A percentile compares a stretch with the other conserved stretches of the same genome.
Conservation (phyloP, 306 rosid genomes). For the Canavalia ensiformis region DNA sequence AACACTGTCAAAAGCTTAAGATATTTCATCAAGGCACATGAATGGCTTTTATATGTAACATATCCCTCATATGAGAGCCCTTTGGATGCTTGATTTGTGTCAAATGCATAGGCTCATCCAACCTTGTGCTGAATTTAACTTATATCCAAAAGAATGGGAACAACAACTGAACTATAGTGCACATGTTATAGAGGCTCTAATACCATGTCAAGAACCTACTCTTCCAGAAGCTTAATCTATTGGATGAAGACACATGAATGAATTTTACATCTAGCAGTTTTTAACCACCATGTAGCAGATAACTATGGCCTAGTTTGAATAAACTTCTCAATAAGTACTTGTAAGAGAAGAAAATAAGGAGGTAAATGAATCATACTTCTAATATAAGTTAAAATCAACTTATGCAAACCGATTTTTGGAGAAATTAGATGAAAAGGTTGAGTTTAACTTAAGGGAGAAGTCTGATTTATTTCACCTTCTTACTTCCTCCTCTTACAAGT, state of each 20-base stretch:
- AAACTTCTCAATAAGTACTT: too few relatives aligned
- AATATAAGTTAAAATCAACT: too few relatives aligned
- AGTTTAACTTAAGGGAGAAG: too few relatives aligned
- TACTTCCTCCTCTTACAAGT: too few relatives aligned
- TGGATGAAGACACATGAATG: not conserved
- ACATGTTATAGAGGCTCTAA: conserved; percentile 16
- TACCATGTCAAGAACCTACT: conserved; percentile 17
- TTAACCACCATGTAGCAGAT: not conserved
- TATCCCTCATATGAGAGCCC: not conserved
- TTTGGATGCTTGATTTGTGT: not conserved
- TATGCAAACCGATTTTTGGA: too few relatives aligned
- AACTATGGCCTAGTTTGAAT: too few relatives aligned
- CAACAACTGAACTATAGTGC: not conserved
- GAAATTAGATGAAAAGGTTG: too few relatives aligned
- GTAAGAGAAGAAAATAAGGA: too few relatives aligned
- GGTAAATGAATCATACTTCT: too few relatives aligned
- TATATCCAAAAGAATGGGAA: not conserved
- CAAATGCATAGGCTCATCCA: not conserved
- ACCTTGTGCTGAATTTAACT: conserved; percentile 2
- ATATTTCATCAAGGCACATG: not conserved
- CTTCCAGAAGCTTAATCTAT: conserved; percentile 9
- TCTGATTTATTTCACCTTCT: too few relatives aligned
- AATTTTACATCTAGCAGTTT: not conserved
- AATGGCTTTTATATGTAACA: not conserved
- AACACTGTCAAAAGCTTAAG: not conserved